Evolutionary conservation across 2,329 filamentous ascomycete species (phyloP), one percentile per base, ranked within the genome.

Genomic region (Magnaporthiopsis poae): DNA sequence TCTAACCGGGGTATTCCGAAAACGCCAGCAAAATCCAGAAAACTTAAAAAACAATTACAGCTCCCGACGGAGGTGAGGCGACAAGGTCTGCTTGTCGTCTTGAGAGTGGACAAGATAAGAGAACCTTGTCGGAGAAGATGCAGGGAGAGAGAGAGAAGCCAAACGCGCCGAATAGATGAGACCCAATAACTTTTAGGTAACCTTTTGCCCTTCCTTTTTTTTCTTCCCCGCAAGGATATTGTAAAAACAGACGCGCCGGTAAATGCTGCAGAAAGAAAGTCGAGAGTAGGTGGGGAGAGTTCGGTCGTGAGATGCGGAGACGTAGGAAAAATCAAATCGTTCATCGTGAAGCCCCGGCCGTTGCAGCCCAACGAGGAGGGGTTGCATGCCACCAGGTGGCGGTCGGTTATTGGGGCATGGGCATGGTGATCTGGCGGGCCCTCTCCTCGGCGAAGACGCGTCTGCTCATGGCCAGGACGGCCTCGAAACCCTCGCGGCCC

Each of bases 401-500:
- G n/a, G 46, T 15, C 9, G 27, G 61, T 63, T 60, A 65, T 62
- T 67, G 68, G 21, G 68, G 68, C 68, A 69, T 65, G 21, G 68
- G 68, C 68, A 69, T 65, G 21, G 70, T 67, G 65, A 71, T 71
- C 72, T 85, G 82, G 69, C 86, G 82, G 75, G 91, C 89, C 77
- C 88, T 86, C 80, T 98, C 92, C 82, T 97, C 91, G 67, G 91
- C 89, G 74, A 97, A 98, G 0, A 93, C 93, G 74, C 91, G 86
- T 71, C 94, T 83, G 77, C 92, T 96, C 88, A 96, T 96, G 75
- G 92, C 91, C 39, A 99, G 84, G 11, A 99, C 95, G 69, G 89
- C 87, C 81, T 99, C 95, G 75, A 99, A 99, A 1, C 95, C 95
- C 78, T 98, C 93, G 70, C 90, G 88, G 70, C 95, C 95, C 79